Evolutionary conservation across 2,329 filamentous ascomycete species (phyloP).

Genomic region (Calonectria pauciramosa): DNA sequence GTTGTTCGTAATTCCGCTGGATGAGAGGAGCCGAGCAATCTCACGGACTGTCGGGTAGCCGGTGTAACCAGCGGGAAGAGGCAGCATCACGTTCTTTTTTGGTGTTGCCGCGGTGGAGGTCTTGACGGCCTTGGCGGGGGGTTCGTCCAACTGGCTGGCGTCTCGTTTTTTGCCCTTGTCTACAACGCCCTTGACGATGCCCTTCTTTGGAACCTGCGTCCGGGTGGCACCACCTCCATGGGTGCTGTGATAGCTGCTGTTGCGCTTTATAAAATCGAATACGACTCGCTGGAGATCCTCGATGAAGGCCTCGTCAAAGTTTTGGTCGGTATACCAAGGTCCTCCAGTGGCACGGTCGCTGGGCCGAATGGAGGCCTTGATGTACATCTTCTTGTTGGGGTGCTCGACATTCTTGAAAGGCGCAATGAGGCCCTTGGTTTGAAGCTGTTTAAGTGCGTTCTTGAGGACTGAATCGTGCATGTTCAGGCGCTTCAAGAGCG

Average conservation of each 20-base stretch:
- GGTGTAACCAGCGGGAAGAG: slow-evolving; percentile 75
- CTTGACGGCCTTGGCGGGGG: slow-evolving; percentile 48
- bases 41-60: slow-evolving; percentile 85
- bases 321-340: slow-evolving; percentile 93
- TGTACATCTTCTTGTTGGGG: slow-evolving; percentile 95
- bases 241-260: slow-evolving; percentile 76
- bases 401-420: slow-evolving; percentile 93
- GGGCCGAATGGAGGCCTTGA: slow-evolving; percentile 86
- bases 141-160: slow-evolving; percentile 55
- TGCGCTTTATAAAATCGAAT: slow-evolving; percentile 78
- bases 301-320: slow-evolving; percentile 91
- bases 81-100: slow-evolving; percentile 60
- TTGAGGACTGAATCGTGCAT: slow-evolving; percentile 88
- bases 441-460: slow-evolving; percentile 85
- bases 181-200: slow-evolving; percentile 64
- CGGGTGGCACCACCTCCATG: slow-evolving; percentile 49
- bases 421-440: slow-evolving; percentile 85
- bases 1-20: slow-evolving; percentile 78
- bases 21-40: slow-evolving; percentile 81
- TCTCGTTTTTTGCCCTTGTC: slow-evolving; percentile 65
- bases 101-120: slow-evolving; percentile 33
- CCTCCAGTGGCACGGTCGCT: slow-evolving; percentile 93
- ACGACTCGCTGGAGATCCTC: slow-evolving; percentile 80
- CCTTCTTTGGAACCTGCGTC: slow-evolving; percentile 68
- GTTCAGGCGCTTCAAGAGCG: slow-evolving; percentile 83